Conservation (phyloP, 805 yeast genomes). For the Trichomonascus vanleenenianus region DNA sequence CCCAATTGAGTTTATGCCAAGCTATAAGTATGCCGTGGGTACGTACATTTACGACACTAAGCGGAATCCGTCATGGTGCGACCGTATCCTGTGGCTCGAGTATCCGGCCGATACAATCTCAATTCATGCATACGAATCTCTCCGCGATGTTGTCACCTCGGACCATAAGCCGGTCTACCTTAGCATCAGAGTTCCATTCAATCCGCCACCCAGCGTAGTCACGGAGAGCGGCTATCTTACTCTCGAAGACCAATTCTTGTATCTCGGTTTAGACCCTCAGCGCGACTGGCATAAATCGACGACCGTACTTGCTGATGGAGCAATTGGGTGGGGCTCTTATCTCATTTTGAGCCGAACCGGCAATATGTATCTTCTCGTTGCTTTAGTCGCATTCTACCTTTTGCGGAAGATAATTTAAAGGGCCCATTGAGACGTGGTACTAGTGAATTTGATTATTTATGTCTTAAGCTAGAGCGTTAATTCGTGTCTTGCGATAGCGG, state of each 20-base stretch:
- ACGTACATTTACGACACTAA: slow-evolving; percentile 47
- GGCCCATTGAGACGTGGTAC: too few species aligned
- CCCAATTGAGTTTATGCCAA: slow-evolving; percentile 61
- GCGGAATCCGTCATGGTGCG: slow-evolving; percentile 87
- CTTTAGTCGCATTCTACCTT: too few species aligned
- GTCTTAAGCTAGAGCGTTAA: too few species aligned
- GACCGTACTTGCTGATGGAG: slow-evolving; percentile 9
- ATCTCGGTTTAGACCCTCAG: slow-evolving; percentile 4
- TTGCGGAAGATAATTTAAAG: too few species aligned
- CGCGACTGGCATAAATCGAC: not conserved
- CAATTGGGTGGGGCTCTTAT: not conserved
- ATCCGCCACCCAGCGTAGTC: slow-evolving; percentile 6
- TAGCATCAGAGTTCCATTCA: slow-evolving; percentile 15
- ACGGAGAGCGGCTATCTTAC: slow-evolving; percentile 1
- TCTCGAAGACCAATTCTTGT: not conserved
- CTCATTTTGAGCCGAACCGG: too few species aligned
- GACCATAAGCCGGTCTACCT: slow-evolving; percentile 80
- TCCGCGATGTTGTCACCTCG: slow-evolving; percentile 44
- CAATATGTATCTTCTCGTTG: too few species aligned
- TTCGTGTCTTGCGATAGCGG: too few species aligned
- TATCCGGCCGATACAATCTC: slow-evolving; percentile 29
- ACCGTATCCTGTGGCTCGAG: slow-evolving; percentile 57
- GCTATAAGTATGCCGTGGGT: slow-evolving; percentile 58
- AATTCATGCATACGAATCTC: slow-evolving; percentile 40
- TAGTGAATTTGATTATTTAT: too few species aligned